A percentile compares a stretch with the other conserved stretches of the same genome.
Conservation (phyloP, 768 basidiomycete genomes). For the Mycena galopus region DNA sequence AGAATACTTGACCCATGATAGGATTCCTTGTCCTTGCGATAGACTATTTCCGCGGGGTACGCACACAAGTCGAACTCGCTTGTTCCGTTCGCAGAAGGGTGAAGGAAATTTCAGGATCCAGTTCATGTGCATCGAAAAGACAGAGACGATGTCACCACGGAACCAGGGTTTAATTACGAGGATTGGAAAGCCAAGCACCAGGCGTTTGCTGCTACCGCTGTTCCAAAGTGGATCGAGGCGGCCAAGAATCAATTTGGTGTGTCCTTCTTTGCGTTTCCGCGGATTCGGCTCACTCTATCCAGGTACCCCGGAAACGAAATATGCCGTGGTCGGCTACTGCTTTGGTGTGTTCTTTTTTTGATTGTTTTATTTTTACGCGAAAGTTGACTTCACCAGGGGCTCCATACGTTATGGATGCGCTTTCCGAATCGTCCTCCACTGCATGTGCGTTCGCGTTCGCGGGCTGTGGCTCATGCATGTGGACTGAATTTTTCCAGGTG, state of each 20-base stretch:
- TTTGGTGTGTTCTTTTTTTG: slow-evolving; percentile 37
- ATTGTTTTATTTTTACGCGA: background rate
- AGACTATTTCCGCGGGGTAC: slow-evolving; percentile 60
- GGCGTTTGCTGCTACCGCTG: slow-evolving; percentile 43
- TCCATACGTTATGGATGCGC: slow-evolving; percentile 52
- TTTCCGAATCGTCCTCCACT: slow-evolving; percentile 22
- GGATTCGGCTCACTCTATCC: background rate
- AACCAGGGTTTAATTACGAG: slow-evolving; percentile 43
- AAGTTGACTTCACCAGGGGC: slow-evolving; percentile 41
- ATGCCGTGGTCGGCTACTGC: slow-evolving; percentile 52
- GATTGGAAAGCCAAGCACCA: slow-evolving; percentile 50
- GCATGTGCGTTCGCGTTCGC: slow-evolving; percentile 45
- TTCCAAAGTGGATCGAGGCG: slow-evolving; percentile 57
- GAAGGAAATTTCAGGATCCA: slow-evolving; percentile 43
- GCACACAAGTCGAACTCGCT: background rate
- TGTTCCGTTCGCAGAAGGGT: background rate
- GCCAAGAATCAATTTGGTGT: slow-evolving; percentile 55
- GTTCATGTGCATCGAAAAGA: slow-evolving; percentile 46
- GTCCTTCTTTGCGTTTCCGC: background rate
- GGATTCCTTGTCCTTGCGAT: slow-evolving; percentile 48
- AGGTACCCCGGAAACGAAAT: slow-evolving; percentile 33
- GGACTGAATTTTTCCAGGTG: slow-evolving; percentile 13
- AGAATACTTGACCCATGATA: background rate
- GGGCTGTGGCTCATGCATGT: background rate
- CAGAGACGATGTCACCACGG: slow-evolving; percentile 25